These are phyloP conservation scores for Scenedesmus sp. DNA, from an alignment of 163 green algal genomes.

Conservation along the genomic window DNA sequence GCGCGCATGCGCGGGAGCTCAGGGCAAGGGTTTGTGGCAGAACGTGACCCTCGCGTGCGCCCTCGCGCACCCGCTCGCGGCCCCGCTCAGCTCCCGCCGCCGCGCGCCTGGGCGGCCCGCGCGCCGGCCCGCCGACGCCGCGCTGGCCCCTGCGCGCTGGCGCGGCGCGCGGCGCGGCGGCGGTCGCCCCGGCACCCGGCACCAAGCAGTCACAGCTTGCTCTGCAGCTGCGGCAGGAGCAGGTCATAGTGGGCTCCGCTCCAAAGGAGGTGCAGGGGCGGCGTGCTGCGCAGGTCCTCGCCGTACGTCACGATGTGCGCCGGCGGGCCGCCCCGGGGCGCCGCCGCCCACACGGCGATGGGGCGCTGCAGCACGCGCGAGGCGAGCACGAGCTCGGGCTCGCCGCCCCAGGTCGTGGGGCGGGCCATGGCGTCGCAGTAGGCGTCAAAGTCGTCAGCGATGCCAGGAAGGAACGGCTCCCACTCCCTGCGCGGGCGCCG, in stretches of 20 bases:
- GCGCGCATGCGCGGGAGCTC: no score
- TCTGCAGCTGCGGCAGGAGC: constrained; percentile 38
- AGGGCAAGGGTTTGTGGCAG: no score
- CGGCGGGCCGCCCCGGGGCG: constrained; percentile 2
- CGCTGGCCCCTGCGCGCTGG: no score
- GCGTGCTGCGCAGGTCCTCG: constrained; percentile 36
- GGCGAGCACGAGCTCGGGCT: constrained; percentile 60
- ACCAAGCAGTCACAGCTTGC: no score
- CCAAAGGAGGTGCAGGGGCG: constrained; percentile 54
- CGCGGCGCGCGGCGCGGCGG: no score
- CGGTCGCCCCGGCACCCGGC: no score
- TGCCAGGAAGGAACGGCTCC: constrained; percentile 58
- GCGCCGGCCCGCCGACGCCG: no score
- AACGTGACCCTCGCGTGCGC: no score
- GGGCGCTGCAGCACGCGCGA: constrained; percentile 50
- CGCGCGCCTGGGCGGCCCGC: no score
- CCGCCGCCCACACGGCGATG: constrained; percentile 51
- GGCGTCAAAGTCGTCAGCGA: constrained; percentile 55
- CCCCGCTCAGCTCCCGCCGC: no score
- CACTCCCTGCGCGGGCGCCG: constrained; percentile 52
- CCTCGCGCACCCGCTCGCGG: no score
- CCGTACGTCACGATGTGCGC: constrained; percentile 57
- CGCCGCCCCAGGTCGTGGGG: constrained; percentile 53
- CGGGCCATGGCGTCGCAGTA: constrained; percentile 51
- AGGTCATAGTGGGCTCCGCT: constrained; percentile 57